Percentiles rank a stretch among this genome's conserved stretches.
Conservation (phyloP, 1,284 basidiomycete genomes). For the Ustilago xerochloae region DNA sequence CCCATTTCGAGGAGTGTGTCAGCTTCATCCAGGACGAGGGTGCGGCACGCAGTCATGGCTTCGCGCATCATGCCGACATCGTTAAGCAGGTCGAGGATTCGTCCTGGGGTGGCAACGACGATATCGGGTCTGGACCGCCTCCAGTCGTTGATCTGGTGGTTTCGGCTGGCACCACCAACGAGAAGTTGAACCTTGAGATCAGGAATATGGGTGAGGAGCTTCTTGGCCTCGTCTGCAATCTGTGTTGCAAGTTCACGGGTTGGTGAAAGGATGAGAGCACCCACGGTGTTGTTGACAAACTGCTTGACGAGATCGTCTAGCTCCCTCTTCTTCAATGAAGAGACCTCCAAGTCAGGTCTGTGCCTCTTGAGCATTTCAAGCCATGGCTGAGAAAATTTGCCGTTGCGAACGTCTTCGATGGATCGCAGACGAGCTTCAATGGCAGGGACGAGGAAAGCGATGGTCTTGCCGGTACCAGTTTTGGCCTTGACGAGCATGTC, state of each 20-base stretch:
- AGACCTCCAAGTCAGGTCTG: slow-evolving; percentile 54
- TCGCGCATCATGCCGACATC: slow-evolving; percentile 52
- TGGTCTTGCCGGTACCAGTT: slow-evolving; percentile 68
- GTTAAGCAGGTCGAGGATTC: slow-evolving; percentile 82
- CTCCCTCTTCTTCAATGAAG: slow-evolving; percentile 49
- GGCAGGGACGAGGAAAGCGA: slow-evolving; percentile 67
- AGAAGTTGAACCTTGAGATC: slow-evolving; percentile 75
- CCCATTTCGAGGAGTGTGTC: slow-evolving; percentile 97
- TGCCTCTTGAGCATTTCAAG: slow-evolving; percentile 57
- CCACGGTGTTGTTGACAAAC: slow-evolving; percentile 71
- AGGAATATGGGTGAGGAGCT: slow-evolving; percentile 75
- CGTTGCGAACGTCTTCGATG: slow-evolving; percentile 49
- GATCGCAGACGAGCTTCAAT: slow-evolving; percentile 65
- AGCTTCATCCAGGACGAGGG: slow-evolving; percentile 93
- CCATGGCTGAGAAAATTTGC: slow-evolving; percentile 45
- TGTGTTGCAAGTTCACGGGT: slow-evolving; percentile 94
- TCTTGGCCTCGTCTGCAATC: slow-evolving; percentile 86
- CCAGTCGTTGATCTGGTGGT: slow-evolving; percentile 78
- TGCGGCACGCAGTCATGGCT: slow-evolving; percentile 70
- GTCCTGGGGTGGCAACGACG: slow-evolving; percentile 91
- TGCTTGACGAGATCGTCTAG: slow-evolving; percentile 34
- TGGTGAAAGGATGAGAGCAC: slow-evolving; percentile 87
- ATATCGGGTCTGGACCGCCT: slow-evolving; percentile 79
- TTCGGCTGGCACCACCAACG: slow-evolving; percentile 81
- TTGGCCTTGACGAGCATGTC: slow-evolving; percentile 68